These are phyloP conservation scores for Talaromyces sp. DNA, from an alignment of 2,329 filamentous ascomycete species.

Conservation along the genomic window DNA sequence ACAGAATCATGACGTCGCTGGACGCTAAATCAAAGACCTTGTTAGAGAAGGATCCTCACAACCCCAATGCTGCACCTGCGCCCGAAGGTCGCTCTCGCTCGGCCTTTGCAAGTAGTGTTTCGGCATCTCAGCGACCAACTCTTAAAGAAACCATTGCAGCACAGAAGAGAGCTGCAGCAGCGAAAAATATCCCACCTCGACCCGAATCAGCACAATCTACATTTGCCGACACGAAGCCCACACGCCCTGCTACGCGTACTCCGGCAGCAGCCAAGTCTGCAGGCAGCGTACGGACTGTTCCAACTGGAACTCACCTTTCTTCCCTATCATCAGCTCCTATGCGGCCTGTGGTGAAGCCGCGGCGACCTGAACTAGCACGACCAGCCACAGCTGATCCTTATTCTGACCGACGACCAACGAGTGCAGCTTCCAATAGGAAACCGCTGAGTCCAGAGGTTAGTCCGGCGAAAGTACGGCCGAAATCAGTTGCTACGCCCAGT, in stretches of 20 bases:
- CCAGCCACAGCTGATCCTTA: constrained; percentile 34
- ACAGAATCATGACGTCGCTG: constrained; percentile 69
- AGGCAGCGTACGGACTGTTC: constrained; percentile 26
- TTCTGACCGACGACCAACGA: constrained; percentile 42
- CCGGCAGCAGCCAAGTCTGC: constrained; percentile 30
- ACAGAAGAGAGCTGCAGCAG: constrained; percentile 57
- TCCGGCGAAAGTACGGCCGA: constrained; percentile 25
- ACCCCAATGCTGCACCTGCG: constrained; percentile 40
- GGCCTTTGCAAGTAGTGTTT: constrained; percentile 17
- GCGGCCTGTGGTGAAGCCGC: constrained; percentile 40
- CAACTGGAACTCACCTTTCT: constrained; percentile 34
- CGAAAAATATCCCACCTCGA: constrained; percentile 45
- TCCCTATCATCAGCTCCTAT: constrained; percentile 56
- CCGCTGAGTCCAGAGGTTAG: constrained; percentile 25
- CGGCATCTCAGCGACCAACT: constrained; percentile 43
- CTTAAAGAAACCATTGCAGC: constrained; percentile 80
- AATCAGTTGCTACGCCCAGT: constrained; percentile 26
- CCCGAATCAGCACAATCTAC: constrained; percentile 55
- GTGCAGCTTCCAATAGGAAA: constrained; percentile 45
- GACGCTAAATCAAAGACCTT: constrained; percentile 73
- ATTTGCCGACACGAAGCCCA: constrained; percentile 41
- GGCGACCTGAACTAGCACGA: constrained; percentile 33
- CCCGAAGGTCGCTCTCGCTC: constrained; percentile 18
- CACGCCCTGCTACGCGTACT: constrained; percentile 29
- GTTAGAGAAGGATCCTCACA: constrained; percentile 76